These are phyloP conservation scores for Mycena metata DNA, from an alignment of 768 basidiomycete species.

Conservation along the genomic window DNA sequence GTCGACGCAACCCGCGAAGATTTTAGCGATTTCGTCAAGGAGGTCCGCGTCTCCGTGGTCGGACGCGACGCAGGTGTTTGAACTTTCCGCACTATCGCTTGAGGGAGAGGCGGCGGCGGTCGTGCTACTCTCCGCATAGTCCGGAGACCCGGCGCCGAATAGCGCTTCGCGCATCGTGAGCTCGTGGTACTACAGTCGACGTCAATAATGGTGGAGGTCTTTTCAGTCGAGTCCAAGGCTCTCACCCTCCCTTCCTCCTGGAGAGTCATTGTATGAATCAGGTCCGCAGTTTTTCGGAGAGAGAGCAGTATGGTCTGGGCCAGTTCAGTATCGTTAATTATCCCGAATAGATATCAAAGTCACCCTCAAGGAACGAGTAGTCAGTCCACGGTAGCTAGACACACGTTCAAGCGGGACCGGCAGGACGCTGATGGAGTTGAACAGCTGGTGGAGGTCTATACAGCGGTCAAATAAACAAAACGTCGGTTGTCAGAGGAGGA, in stretches of 20 bases:
- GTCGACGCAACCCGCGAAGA: constrained; percentile 1
- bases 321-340: neutral
- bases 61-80: constrained; percentile 2
- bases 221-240: neutral
- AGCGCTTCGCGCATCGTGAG: constrained; percentile 3
- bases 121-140: neutral
- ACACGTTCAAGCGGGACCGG: constrained; percentile 28
- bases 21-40: neutral
- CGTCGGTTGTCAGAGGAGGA: neutral
- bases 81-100: constrained; percentile 13
- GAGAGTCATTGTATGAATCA: neutral
- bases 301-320: constrained; percentile 26
- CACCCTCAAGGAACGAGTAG: constrained; percentile 27
- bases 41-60: constrained; percentile 1
- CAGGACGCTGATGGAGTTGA: neutral
- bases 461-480: neutral
- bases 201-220: neutral
- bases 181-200: neutral
- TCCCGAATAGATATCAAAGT: neutral
- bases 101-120: constrained; percentile 2
- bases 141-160: neutral
- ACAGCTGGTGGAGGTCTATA: constrained; percentile 30
- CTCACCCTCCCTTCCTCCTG: constrained; percentile 22
- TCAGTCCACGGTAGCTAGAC: constrained; percentile 16
- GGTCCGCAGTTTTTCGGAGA: constrained; percentile 12